Percentiles rank a stretch among this genome's conserved stretches.
These are phyloP conservation scores for Lizanozyma gosingica DNA, from an alignment of 1,139 yeast species.

Conservation along the genomic window DNA sequence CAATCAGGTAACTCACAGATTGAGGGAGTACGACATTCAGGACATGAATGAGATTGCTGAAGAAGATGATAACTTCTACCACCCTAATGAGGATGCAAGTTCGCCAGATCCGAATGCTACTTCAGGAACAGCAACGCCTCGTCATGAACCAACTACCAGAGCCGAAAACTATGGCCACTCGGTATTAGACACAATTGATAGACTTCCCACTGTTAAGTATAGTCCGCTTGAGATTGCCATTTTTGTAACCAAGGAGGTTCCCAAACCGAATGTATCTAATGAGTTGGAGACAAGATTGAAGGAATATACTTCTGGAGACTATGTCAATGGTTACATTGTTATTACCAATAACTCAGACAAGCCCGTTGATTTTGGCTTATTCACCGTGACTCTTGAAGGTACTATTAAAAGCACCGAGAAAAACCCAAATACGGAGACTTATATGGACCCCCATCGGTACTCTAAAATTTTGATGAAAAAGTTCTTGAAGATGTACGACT, in stretches of 20 bases:
- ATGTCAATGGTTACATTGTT: slow-evolving; percentile 28
- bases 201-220: slow-evolving; percentile 22
- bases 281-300: slow-evolving; percentile 36
- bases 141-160: slow-evolving; percentile 11
- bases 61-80: slow-evolving; percentile 15
- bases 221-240: slow-evolving; percentile 38
- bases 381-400: slow-evolving; percentile 40
- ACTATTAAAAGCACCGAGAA: slow-evolving; percentile 31
- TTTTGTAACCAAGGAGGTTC: slow-evolving; percentile 33
- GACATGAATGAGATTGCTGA: slow-evolving; percentile 9
- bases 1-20: slow-evolving; percentile 9
- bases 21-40: slow-evolving; percentile 11
- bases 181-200: slow-evolving; percentile 38
- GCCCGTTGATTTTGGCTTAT: slow-evolving; percentile 36
- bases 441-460: slow-evolving; percentile 13
- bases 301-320: slow-evolving; percentile 35
- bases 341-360: slow-evolving; percentile 30
- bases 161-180: slow-evolving; percentile 31
- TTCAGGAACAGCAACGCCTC: slow-evolving; percentile 1
- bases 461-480: slow-evolving; percentile 32
- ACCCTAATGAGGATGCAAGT: slow-evolving; percentile 2
- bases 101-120: slow-evolving; percentile 3
- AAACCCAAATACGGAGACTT: slow-evolving; percentile 8
- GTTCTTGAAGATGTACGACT: slow-evolving; percentile 39
- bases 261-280: slow-evolving; percentile 24